Percentiles rank a stretch among this genome's conserved stretches.
phyloP scores from a whole-genome alignment of 768 basidiomycete species.

The Pleurotus tuber-regium region DNA sequence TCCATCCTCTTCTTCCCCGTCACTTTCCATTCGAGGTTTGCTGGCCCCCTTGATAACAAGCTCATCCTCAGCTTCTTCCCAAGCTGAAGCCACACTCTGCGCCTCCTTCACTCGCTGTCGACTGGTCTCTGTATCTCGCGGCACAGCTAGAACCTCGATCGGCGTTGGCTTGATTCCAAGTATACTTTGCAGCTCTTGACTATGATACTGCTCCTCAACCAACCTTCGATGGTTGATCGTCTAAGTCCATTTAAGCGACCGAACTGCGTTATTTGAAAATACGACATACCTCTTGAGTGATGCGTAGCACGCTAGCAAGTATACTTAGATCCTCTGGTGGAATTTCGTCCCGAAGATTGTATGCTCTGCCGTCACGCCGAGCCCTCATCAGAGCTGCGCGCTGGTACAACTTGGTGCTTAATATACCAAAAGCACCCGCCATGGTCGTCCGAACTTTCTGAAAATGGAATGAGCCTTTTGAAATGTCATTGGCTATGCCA shows the following conservation, averaged over 20 bases:
- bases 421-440: constrained; percentile 74
- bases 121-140: constrained; percentile 15
- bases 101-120: constrained; percentile 11
- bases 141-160: constrained; percentile 9
- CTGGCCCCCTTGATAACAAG: constrained; percentile 24
- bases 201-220: constrained; percentile 67
- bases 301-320: constrained; percentile 73
- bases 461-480: constrained; percentile 83
- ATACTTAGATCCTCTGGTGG: constrained; percentile 73
- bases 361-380: constrained; percentile 46
- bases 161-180: constrained; percentile 40
- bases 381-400: constrained; percentile 62
- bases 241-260: constrained; percentile 39
- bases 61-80: constrained; percentile 37
- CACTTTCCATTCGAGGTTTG: constrained; percentile 13
- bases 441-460: constrained; percentile 78
- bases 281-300: constrained; percentile 73
- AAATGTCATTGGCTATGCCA: constrained; percentile 87
- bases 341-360: constrained; percentile 37
- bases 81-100: constrained; percentile 31
- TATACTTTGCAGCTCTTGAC: constrained; percentile 54
- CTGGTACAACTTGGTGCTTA: constrained; percentile 72
- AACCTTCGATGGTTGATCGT: constrained; percentile 72
- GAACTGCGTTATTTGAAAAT: constrained; percentile 7
- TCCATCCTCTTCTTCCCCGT: constrained; percentile 43